Evolutionary conservation across 805 yeast genomes (phyloP), one percentile per base, ranked within the genome.

Genomic region (Metschnikowia amazonensis): DNA sequence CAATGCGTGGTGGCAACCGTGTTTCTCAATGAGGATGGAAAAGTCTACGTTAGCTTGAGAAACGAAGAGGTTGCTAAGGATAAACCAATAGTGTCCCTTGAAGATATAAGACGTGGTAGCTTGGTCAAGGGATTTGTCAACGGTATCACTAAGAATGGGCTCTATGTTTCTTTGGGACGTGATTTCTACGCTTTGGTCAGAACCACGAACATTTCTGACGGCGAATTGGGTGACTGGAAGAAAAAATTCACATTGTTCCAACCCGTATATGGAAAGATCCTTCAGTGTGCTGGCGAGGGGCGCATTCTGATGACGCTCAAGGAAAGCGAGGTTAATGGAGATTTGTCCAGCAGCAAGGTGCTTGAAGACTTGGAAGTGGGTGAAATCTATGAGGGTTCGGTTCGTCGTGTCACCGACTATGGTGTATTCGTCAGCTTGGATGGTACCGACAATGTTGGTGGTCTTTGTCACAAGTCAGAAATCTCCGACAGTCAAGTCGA

Each of bases 391-490:
- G 92, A 85, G 59, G 99, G 97, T 61, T 67, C 82, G 2, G 84
- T 92, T 36, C 82, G 79, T 60, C 78, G 78, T 49, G 86, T 83
- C 20, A 82, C 89, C 28, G 95, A 87, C 38, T 92, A 83, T 61
- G 99, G 99, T 70, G 96, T 89, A 3, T 92, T 92, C 60, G 85
- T 92, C 42, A 82, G 80, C 51, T 71, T 92, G 44, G 89, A 84
- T 53, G 86, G 84, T 36, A 82, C 94, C 33, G 67, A 79, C 44
- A 80, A 80, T 57, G 74, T 89, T 47, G 80, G 86, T 58, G 99
- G 98, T 46, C 76, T 92, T 53, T 89, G 96, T 56, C 97, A 92
- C 61, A 82, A 77, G 47, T 76, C 90, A 32, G 85, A 92, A 65
- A 83, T 92, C 46, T 82, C 97, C 27, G 94, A 86, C 53, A 82